Percentiles rank a stretch among this genome's conserved stretches.
phyloP scores from a whole-genome alignment of 371 early-diverging fungal genomes.

The Sporodiniella umbellata region DNA sequence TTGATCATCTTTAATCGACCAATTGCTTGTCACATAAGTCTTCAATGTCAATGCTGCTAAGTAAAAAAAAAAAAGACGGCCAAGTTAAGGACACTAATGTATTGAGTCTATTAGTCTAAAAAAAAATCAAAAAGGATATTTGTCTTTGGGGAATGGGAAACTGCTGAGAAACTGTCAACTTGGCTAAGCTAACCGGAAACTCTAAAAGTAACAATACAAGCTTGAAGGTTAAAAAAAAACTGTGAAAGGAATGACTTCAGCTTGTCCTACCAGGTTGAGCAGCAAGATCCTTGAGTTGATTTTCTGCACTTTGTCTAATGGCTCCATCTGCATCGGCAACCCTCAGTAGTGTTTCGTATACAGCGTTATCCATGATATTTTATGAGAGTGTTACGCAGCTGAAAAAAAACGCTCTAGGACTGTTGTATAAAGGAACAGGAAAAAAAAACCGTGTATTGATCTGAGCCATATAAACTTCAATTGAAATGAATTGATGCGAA shows the following conservation, averaged over 20 bases:
- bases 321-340: slow-evolving; percentile 67
- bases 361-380: slow-evolving; percentile 73
- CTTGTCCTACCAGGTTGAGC: slow-evolving; percentile 60
- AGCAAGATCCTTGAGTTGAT: slow-evolving; percentile 64
- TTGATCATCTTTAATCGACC: slow-evolving; percentile 65
- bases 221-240: not conserved
- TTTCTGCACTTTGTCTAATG: slow-evolving; percentile 69
- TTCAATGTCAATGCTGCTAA: slow-evolving; percentile 79
- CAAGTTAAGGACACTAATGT: not conserved
- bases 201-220: slow-evolving; percentile 23
- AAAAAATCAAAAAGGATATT: slow-evolving; percentile 51
- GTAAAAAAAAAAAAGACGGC: slow-evolving; percentile 20
- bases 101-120: too few relatives aligned
- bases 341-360: slow-evolving; percentile 67
- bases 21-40: slow-evolving; percentile 73
- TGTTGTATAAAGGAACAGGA: too few relatives aligned
- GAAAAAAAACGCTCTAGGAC: too few relatives aligned
- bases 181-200: slow-evolving; percentile 66
- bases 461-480: too few relatives aligned
- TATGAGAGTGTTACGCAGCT: too few relatives aligned
- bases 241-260: too few relatives aligned
- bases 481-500: too few relatives aligned
- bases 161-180: slow-evolving; percentile 64
- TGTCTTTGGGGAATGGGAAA: slow-evolving; percentile 70
- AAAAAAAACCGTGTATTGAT: too few relatives aligned